These are phyloP conservation scores for Xylaria curta DNA, from an alignment of 495 filamentous ascomycete species.

Conservation along the genomic window DNA sequence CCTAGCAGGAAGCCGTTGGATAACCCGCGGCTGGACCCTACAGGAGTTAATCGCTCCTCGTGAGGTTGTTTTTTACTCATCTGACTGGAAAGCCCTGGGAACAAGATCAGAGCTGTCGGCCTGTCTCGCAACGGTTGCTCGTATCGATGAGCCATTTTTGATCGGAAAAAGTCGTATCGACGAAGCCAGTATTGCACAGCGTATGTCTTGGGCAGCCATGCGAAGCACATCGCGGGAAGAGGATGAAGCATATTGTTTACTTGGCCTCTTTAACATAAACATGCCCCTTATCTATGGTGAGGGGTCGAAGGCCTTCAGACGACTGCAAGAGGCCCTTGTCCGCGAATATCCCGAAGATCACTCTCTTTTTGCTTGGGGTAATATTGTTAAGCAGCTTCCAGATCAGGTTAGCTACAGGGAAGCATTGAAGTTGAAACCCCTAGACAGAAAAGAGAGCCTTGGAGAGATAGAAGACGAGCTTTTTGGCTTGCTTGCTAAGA, in stretches of 20 bases:
- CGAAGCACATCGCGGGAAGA: slow-evolving; percentile 36
- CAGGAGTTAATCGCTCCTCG: slow-evolving; percentile 46
- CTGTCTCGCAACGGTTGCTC: slow-evolving; percentile 29
- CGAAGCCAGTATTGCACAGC: slow-evolving; percentile 32
- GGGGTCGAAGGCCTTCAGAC: slow-evolving; percentile 34
- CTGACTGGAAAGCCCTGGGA: slow-evolving; percentile 30
- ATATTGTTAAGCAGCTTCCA: slow-evolving; percentile 11
- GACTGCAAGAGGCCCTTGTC: slow-evolving; percentile 39
- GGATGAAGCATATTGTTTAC: slow-evolving; percentile 39
- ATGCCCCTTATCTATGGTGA: slow-evolving; percentile 29
- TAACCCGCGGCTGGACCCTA: slow-evolving; percentile 50
- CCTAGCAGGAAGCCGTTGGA: slow-evolving; percentile 39
- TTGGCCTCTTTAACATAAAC: slow-evolving; percentile 40
- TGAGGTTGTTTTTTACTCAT: slow-evolving; percentile 31
- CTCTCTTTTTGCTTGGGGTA: slow-evolving; percentile 39
- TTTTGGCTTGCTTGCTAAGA: slow-evolving; percentile 31
- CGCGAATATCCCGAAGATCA: slow-evolving; percentile 37
- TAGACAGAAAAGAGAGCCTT: slow-evolving; percentile 7
- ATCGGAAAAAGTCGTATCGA: slow-evolving; percentile 17
- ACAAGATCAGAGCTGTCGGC: slow-evolving; percentile 29
- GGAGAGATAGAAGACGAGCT: background rate
- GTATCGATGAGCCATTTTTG: slow-evolving; percentile 31
- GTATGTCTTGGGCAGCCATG: slow-evolving; percentile 40
- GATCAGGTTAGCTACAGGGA: background rate
- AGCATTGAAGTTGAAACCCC: slow-evolving; percentile 5